These are phyloP conservation scores for Eucalyptus curtisii DNA, from an alignment of 345 rosid genomes.

Conservation along the genomic window DNA sequence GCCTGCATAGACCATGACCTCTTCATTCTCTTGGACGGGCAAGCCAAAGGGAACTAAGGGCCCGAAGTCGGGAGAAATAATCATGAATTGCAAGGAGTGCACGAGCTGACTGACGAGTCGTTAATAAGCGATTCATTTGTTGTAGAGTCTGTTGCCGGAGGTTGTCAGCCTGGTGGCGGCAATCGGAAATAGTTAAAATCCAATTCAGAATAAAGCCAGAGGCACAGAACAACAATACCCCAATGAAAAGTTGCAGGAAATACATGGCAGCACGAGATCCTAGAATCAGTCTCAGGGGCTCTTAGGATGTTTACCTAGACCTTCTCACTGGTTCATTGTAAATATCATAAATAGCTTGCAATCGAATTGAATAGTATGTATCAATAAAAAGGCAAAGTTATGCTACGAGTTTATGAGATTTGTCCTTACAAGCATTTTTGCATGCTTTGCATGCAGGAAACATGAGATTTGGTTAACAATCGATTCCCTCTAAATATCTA, in stretches of 20 bases:
- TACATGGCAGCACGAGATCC: background rate
- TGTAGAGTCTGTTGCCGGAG: constrained; percentile 87
- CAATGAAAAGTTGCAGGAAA: background rate
- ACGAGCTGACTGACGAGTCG: constrained; percentile 91
- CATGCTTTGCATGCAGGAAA: background rate
- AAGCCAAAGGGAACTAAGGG: constrained; percentile 97
- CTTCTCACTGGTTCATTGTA: background rate
- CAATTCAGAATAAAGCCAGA: background rate
- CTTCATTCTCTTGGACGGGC: constrained; percentile 88
- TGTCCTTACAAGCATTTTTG: background rate
- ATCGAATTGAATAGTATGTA: background rate
- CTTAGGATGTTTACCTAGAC: background rate
- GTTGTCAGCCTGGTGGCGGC: constrained; percentile 75
- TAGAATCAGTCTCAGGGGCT: background rate
- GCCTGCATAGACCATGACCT: background rate
- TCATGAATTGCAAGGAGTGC: constrained; percentile 92
- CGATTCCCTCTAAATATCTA: background rate
- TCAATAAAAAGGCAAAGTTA: background rate
- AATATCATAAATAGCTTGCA: background rate
- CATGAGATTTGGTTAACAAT: background rate
- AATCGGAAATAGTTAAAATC: background rate
- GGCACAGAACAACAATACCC: background rate
- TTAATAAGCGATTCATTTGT: constrained; percentile 83
- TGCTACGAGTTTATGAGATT: background rate
- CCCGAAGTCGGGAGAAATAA: constrained; percentile 80